Evolutionary conservation across 768 basidiomycete genomes (phyloP), one percentile per base, ranked within the genome.

Genomic region (Tremella yokohamensis): DNA sequence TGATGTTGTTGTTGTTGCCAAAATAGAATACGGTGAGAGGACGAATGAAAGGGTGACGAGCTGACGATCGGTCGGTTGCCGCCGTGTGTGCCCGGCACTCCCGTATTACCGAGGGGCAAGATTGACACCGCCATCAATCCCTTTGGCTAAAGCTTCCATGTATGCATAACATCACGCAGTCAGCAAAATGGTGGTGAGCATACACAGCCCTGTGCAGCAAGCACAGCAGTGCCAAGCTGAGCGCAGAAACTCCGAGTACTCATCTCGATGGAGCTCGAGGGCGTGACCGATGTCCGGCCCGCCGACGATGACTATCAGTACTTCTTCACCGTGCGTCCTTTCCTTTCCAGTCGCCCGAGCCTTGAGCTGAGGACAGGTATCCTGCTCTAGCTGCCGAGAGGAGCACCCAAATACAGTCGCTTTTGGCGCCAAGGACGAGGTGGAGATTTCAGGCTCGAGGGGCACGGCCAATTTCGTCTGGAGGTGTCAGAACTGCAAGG

Each of bases 391-490:
- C 51, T 76, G 75, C 59, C 56, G 75, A 15, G 70, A 72, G 38
- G 64, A 55, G 19, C 75, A 76, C 50, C 66, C 66, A 1, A 76
- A 74, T 45, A 66, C 62, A 3, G 67, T 76, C 13, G 69, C 70
- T 15, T 66, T 76, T 42, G 72, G 69, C 52, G 20, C 55, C 49
- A 13, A 74, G 72, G 75, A 76, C 19, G 73, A 76, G 48, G 54
- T 54, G 3, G 75, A 76, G 54, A 66, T 76, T 0, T 69, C 73
- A 3, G 73, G 73, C 20, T 76, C 75, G 18, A 68, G 70, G 49
- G 75, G 75, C 12, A 62, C 61, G 34, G 75, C 75, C 4, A 57
- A 73, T 54, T 76, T 76, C 52, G 75, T 69, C 18, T 76, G 70
- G 70, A 39, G 70, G 45, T 76, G 75, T 58, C 52, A 59, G 8